Percentiles rank a stretch among this genome's conserved stretches.
Evolutionary conservation across 2,329 filamentous ascomycete genomes (phyloP).

Genomic region (Penicillium brasilianum): DNA sequence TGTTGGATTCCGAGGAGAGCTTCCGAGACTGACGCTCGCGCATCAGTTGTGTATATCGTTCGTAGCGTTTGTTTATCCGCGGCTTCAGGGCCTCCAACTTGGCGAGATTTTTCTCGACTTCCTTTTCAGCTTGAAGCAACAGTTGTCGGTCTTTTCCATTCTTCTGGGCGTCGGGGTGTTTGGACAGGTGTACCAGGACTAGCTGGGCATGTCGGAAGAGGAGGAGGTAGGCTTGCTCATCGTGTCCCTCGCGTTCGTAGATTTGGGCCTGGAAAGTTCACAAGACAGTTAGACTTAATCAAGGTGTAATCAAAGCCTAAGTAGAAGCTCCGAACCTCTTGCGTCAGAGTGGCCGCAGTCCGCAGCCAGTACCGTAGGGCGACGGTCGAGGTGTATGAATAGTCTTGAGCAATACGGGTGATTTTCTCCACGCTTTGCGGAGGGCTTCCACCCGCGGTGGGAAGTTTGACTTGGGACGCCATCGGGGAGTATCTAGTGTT

Average conservation of each 20-base stretch:
- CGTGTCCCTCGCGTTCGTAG: constrained; percentile 83
- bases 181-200: constrained; percentile 74
- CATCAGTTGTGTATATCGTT: constrained; percentile 66
- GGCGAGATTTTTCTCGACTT: constrained; percentile 67
- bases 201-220: constrained; percentile 88
- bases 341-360: constrained; percentile 76
- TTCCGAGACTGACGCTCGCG: constrained; percentile 52
- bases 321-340: constrained; percentile 67
- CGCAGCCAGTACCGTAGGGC: constrained; percentile 81
- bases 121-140: constrained; percentile 62
- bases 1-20: constrained; percentile 29
- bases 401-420: constrained; percentile 73
- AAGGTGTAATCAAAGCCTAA: neutral
- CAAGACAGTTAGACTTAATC: constrained; percentile 6
- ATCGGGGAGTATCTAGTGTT: constrained; percentile 22
- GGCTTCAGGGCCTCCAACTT: constrained; percentile 81
- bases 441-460: constrained; percentile 43
- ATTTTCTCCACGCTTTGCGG: constrained; percentile 81
- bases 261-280: constrained; percentile 68
- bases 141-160: constrained; percentile 63
- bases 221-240: constrained; percentile 86
- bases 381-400: constrained; percentile 78
- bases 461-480: constrained; percentile 31
- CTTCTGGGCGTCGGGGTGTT: constrained; percentile 73
- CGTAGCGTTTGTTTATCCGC: constrained; percentile 71